Conservation (phyloP, 2,329 filamentous ascomycete species). For the Dothistroma pini region DNA sequence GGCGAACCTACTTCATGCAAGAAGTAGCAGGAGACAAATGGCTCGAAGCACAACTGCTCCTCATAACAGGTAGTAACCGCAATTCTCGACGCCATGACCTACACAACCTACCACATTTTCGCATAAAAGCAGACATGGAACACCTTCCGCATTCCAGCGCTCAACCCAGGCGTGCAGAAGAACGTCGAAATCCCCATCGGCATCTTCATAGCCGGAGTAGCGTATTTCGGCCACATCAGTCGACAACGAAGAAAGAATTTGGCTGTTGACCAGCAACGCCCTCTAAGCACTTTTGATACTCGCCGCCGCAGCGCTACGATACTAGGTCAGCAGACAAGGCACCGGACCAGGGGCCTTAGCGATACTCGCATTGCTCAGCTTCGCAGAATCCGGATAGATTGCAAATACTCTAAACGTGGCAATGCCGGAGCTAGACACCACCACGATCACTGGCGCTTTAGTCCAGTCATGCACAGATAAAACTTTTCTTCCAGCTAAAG, state of each 20-base stretch:
- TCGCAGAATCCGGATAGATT: conserved; percentile 28
- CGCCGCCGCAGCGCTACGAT: conserved; percentile 26
- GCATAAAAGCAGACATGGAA: conserved; percentile 36
- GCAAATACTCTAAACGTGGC: conserved; percentile 24
- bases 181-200: conserved; percentile 27
- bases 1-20: conserved; percentile 27
- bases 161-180: conserved; percentile 17
- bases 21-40: conserved; percentile 26
- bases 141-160: conserved; percentile 26
- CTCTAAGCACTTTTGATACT: conserved; percentile 26
- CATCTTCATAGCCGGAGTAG: conserved; percentile 26
- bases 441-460: conserved; percentile 31
- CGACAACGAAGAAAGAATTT: conserved; percentile 26
- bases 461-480: conserved; percentile 27
- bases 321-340: conserved; percentile 13
- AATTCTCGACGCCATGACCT: conserved; percentile 31
- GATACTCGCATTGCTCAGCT: conserved; percentile 21
- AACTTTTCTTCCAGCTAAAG: conserved; percentile 20
- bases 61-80: conserved; percentile 31
- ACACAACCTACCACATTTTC: conserved; percentile 29
- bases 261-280: conserved; percentile 25
- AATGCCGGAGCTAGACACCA: conserved; percentile 32
- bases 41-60: conserved; percentile 27
- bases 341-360: conserved; percentile 19
- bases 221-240: conserved; percentile 28